Base-by-base conservation (phyloP, 768 basidiomycete species). In the Podaxis sp. region DNA sequence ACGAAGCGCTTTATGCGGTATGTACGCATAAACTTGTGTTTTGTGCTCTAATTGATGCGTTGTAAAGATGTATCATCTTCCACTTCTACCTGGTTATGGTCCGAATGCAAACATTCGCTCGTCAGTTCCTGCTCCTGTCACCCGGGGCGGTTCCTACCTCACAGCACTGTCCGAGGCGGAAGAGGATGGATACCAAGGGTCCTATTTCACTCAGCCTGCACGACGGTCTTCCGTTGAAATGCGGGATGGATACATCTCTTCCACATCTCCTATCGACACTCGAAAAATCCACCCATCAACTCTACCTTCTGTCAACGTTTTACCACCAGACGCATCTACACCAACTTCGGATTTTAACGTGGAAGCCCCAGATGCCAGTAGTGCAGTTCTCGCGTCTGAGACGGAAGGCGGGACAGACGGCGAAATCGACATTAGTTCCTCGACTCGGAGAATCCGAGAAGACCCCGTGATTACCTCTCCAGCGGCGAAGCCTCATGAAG, bases 1-100 rank as follows among this genome's bases (percentile, higher is more conserved):
- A 97, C 72, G 96, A 98, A 75, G 95, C 95, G 0, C 75, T 96
- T 64, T 97, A 97, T 78, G 91, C 88, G 61, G 95, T 96, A 65
- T 77, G 92, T 82, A 19, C 8, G n/a, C 58, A 24, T 17, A 59
- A 30, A 48, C 17, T 55, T n/a, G 9, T 63, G 36, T 54, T 58
- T 63, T 52, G 52, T 4, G 38, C 52, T 33, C 19, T 60, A 57
- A 63, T 65, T 22, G 51, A 66, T 22, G 42, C 54, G 49, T 61
- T 19, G 15, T 44, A 15, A 44, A 95, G 95, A 88, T 96, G 79
- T 96, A 98, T 70, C 91, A 93, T 71, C 81, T 96, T 0, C 96
- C 96, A 1, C 80, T 98, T 3, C 81, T 97, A 15, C 93, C 96
- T 7, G 96, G 96, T 0, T 98, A 98, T 68, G 90, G 90, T 0